These are phyloP conservation scores for Alternaria rosae DNA, from an alignment of 2,329 filamentous ascomycete species.

Conservation along the genomic window DNA sequence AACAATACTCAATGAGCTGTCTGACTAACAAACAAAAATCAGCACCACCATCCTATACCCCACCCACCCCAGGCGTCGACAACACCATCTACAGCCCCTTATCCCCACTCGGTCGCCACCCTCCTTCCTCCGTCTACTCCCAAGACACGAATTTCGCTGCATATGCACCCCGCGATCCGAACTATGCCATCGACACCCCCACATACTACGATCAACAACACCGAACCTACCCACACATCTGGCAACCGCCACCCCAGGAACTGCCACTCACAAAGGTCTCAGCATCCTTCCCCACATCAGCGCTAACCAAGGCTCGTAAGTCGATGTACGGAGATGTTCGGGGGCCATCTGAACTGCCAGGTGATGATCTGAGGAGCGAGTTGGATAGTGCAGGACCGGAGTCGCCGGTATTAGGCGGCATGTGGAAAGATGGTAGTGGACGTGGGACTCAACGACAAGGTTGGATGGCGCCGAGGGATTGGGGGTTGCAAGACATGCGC, in stretches of 20 bases:
- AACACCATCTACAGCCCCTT: conserved; percentile 3
- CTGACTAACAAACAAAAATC: not conserved
- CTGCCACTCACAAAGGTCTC: conserved; percentile 6
- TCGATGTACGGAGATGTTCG: conserved; percentile 6
- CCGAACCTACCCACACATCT: not conserved
- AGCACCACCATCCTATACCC: conserved; percentile 18
- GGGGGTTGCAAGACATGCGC: not conserved
- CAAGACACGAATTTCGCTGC: not conserved
- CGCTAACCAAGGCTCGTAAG: not conserved
- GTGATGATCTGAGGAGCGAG: not conserved
- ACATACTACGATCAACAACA: not conserved
- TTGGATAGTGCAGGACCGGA: not conserved
- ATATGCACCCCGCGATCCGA: conserved; percentile 3
- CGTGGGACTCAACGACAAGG: not conserved
- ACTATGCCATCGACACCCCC: conserved; percentile 3
- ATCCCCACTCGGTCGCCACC: not conserved
- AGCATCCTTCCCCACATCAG: not conserved
- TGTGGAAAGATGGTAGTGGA: not conserved
- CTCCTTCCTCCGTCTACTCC: not conserved
- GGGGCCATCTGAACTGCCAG: conserved; percentile 4
- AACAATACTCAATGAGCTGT: not conserved
- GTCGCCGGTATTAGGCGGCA: not conserved
- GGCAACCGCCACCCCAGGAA: conserved; percentile 17
- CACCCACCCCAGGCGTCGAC: conserved; percentile 5
- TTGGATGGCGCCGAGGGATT: conserved; percentile 10